Base-by-base conservation (phyloP, 1,139 yeast species). In the Diutina neorugosa region DNA sequence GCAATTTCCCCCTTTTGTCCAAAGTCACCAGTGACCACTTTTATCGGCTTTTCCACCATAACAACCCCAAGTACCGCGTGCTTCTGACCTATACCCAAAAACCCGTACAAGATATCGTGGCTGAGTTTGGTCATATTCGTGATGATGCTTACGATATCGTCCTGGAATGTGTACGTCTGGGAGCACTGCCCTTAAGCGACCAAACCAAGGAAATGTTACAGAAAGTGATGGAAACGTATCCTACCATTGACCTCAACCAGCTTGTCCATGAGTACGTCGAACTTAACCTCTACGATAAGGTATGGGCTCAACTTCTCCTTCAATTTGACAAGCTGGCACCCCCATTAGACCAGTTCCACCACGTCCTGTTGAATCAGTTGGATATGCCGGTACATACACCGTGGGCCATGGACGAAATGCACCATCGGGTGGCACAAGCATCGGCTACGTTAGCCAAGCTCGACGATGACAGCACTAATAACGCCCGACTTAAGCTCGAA, bases 221-320 rank as follows among this genome's bases (percentile, higher is more conserved):
- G 14, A 19, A 27, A 9, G 40, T 46, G 23, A n/a, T 46, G 37
- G 27, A 25, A 12, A 16, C 21, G 1, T 69, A 71, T 52, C 80
- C 84, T 0, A 69, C 69, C 0, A 63, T 82, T 3, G 84, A 85
- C 57, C 67, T 79, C 59, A 80, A 73, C 61, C 73, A 70, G 56
- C 70, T 81, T 54, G 73, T 88, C 1, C 85, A 82, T 59, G 82
- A 81, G 54, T 86, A 86, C 59, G 82, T 87, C 12, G 96, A 89
- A 58, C 61, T 77, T 55, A 82, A 82, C 57, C 63, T 87, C 21
- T 84, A 82, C 61, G 86, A 81, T 59, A 78, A 76, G 55, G 61
- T 84, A 4, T 86, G 93, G 89, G 63, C 76, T 5, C 79, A 76
- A 55, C 62, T 78, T 16, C 57, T 69, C 1, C 69, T 62, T 55